phyloP scores from a whole-genome alignment of 2,329 filamentous ascomycete genomes.

The Dryadomyces sulphureus region DNA sequence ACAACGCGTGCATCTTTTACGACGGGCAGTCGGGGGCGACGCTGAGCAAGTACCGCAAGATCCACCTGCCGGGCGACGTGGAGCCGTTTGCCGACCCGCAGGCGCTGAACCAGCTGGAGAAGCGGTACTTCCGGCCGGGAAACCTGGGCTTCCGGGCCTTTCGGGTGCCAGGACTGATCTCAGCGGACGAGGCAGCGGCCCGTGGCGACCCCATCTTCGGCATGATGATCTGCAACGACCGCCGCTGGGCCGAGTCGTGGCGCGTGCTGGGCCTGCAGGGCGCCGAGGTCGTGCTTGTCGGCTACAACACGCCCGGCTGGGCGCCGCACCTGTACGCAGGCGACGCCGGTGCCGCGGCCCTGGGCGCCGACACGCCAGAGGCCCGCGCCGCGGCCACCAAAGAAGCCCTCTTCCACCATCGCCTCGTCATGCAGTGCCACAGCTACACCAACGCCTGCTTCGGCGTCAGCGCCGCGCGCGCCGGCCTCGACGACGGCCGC shows the following conservation, averaged over 20 bases:
- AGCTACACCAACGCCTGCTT: constrained; percentile 37
- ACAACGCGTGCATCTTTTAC: constrained; percentile 37
- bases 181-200: constrained; percentile 18
- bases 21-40: constrained; percentile 25
- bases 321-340: constrained; percentile 31
- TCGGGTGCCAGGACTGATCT: constrained; percentile 30
- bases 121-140: constrained; percentile 37
- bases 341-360: constrained; percentile 31
- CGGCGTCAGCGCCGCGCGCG: constrained; percentile 29
- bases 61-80: constrained; percentile 36
- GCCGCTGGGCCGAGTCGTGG: constrained; percentile 38
- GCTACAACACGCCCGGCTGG: constrained; percentile 33
- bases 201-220: constrained; percentile 35
- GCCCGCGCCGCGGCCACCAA: constrained; percentile 22
- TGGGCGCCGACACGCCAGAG: constrained; percentile 17
- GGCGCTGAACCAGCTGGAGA: constrained; percentile 36
- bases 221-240: constrained; percentile 40
- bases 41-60: constrained; percentile 38
- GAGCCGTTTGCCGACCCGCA: constrained; percentile 34
- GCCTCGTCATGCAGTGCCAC: constrained; percentile 32
- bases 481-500: constrained; percentile 32
- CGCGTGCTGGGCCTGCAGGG: constrained; percentile 33
- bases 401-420: constrained; percentile 31
- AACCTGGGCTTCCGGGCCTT: constrained; percentile 39
- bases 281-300: constrained; percentile 26